These are phyloP conservation scores for Nakaseomyces sp. DNA, from an alignment of 1,139 yeast species.

Conservation along the genomic window DNA sequence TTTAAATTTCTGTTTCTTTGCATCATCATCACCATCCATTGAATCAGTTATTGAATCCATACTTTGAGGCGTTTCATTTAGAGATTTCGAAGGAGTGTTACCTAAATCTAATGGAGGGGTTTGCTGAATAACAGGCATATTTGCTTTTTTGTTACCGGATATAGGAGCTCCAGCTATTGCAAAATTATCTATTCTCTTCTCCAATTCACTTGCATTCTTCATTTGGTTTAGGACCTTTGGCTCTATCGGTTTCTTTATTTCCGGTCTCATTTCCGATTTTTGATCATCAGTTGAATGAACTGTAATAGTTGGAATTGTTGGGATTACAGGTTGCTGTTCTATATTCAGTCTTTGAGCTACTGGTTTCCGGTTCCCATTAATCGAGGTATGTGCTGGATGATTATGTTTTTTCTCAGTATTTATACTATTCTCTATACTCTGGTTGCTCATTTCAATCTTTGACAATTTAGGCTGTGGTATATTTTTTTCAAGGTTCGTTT, in stretches of 20 bases:
- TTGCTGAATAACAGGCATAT: neutral
- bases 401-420: neutral
- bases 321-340: neutral
- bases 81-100: neutral
- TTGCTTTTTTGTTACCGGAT: neutral
- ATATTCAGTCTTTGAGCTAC: neutral
- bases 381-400: neutral
- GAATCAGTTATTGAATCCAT: neutral
- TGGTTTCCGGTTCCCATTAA: neutral
- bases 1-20: slow-evolving; percentile 2
- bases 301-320: neutral
- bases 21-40: neutral
- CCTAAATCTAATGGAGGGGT: neutral
- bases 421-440: too few relatives aligned
- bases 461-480: too few relatives aligned
- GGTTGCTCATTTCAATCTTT: too few relatives aligned
- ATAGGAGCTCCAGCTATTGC: neutral
- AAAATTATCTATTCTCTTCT: neutral
- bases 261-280: neutral
- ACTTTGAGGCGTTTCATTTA: neutral
- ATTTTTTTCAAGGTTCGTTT: neutral
- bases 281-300: neutral
- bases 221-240: neutral
- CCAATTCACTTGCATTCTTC: neutral
- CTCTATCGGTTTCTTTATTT: neutral